These are phyloP conservation scores for Epichloe amarillans DNA, from an alignment of 2,329 filamentous ascomycete genomes.

Conservation along the genomic window DNA sequence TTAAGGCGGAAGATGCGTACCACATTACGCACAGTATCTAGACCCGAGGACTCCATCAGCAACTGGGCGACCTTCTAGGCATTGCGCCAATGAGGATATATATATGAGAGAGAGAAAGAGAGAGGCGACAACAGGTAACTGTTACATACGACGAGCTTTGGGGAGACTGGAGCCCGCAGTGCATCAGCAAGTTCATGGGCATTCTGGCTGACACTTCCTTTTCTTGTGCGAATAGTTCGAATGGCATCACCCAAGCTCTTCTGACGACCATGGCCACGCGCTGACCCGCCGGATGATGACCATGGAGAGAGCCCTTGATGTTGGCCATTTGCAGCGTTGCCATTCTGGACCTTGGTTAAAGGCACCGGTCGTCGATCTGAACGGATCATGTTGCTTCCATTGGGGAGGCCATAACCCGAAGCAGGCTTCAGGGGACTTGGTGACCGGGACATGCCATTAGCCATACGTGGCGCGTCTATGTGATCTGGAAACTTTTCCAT, in stretches of 20 bases:
- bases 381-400: slow-evolving; percentile 14
- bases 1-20: slow-evolving; percentile 91
- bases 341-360: neutral
- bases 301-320: slow-evolving; percentile 8
- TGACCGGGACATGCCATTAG: slow-evolving; percentile 14
- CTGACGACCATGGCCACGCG: slow-evolving; percentile 51
- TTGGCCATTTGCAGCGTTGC: neutral
- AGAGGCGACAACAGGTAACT: neutral
- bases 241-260: slow-evolving; percentile 88
- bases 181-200: slow-evolving; percentile 88
- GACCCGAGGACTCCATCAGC: slow-evolving; percentile 9
- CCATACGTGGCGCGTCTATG: slow-evolving; percentile 27
- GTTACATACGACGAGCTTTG: slow-evolving; percentile 62
- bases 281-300: slow-evolving; percentile 17
- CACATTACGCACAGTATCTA: slow-evolving; percentile 78
- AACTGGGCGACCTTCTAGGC: neutral
- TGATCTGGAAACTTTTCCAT: slow-evolving; percentile 48
- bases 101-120: neutral
- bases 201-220: slow-evolving; percentile 80
- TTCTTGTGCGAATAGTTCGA: slow-evolving; percentile 64
- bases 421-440: slow-evolving; percentile 16
- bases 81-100: neutral
- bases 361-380: slow-evolving; percentile 8
- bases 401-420: slow-evolving; percentile 13
- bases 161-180: slow-evolving; percentile 78